A percentile compares a stretch with the other conserved stretches of the same genome.
Evolutionary conservation across 192 early-diverging fungal genomes (phyloP).

Genomic region (Backusella luteola): DNA sequence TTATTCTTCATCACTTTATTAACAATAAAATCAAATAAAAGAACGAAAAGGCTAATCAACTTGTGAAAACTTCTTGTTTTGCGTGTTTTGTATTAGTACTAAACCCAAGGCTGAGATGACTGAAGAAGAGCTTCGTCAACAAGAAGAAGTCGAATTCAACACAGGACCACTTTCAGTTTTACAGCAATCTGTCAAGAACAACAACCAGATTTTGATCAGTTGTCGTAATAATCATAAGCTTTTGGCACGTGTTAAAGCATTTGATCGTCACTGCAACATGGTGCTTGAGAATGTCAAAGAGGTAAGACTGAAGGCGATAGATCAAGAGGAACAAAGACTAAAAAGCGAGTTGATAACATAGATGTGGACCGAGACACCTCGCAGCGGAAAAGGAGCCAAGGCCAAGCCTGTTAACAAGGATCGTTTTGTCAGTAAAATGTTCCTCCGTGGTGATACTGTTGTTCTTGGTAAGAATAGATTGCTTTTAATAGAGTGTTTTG

Average conservation of each 20-base stretch:
- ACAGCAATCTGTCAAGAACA: constrained; percentile 90
- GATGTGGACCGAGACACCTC: constrained; percentile 98
- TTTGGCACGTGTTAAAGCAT: constrained; percentile 96
- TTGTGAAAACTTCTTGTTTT: neutral
- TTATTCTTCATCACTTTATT: neutral
- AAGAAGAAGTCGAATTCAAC: constrained; percentile 94
- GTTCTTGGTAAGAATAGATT: constrained; percentile 64
- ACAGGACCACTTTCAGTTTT: constrained; percentile 97
- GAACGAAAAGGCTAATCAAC: neutral
- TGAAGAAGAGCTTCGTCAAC: constrained; percentile 84
- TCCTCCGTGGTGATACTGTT: constrained; percentile 96
- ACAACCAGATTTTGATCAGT: constrained; percentile 94
- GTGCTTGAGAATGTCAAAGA: constrained; percentile 99
- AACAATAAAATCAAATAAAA: neutral
- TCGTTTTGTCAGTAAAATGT: constrained; percentile 97
- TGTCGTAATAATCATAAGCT: constrained; percentile 98
- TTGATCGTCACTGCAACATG: constrained; percentile 99
- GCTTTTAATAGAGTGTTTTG: neutral
- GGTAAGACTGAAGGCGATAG: constrained; percentile 36
- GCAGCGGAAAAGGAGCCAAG: constrained; percentile 92
- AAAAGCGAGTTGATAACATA: constrained; percentile 19
- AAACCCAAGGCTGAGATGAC: constrained; percentile 70
- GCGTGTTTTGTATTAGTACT: neutral
- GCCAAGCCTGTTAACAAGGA: constrained; percentile 97
- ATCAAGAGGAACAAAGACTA: neutral